Evolutionary conservation across 176 grass and related monocot genomes (phyloP).

Genomic region (Elymus sibiricus): DNA sequence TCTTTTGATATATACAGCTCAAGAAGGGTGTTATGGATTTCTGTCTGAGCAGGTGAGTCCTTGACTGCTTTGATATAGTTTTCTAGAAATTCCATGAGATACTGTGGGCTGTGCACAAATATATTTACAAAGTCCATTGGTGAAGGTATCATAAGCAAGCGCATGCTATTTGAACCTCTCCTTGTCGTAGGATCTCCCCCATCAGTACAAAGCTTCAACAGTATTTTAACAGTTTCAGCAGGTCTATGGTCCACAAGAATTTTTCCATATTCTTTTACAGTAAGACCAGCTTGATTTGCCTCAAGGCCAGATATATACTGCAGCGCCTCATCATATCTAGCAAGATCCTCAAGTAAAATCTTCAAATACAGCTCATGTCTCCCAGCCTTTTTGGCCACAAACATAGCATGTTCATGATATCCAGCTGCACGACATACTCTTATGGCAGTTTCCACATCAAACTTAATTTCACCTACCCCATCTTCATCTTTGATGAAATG

Average conservation of each 20-base stretch:
- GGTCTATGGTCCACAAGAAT: constrained; percentile 91
- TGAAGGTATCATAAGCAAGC: constrained; percentile 74
- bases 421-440: constrained; percentile 92
- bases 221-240: constrained; percentile 84
- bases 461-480: constrained; percentile 77
- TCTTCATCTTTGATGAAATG: constrained; percentile 93
- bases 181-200: constrained; percentile 47
- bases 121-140: constrained; percentile 97
- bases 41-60: constrained; percentile 78
- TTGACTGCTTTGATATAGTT: constrained; percentile 79
- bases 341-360: constrained; percentile 98
- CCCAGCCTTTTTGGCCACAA: constrained; percentile 95
- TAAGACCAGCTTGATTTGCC: constrained; percentile 87
- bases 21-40: constrained; percentile 95
- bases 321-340: constrained; percentile 82
- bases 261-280: constrained; percentile 95
- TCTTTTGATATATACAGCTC: constrained; percentile 91
- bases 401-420: constrained; percentile 98
- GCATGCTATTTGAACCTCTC: constrained; percentile 51
- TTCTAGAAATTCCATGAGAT: constrained; percentile 94
- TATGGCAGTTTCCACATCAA: constrained; percentile 98
- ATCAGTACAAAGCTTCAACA: constrained; percentile 73
- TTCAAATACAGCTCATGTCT: constrained; percentile 97
- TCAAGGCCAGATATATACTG: constrained; percentile 91
- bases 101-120: constrained; percentile 79